Evolutionary conservation across 148 eudicot species (phyloP), one percentile per base, ranked within the genome.

Genomic region (Dysphania ambrosioides): DNA sequence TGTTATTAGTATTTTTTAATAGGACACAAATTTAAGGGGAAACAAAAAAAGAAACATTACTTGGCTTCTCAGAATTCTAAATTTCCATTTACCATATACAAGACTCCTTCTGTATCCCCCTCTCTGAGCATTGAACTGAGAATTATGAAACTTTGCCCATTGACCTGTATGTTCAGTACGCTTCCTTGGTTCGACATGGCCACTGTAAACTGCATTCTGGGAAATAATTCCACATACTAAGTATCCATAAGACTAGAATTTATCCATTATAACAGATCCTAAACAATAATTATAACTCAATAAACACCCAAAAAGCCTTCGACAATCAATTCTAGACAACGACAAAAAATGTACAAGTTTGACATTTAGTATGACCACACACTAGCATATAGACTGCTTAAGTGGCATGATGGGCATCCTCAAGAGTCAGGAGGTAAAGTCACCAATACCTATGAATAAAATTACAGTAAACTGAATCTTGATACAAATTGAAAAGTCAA

Each of bases 161-260:
- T 82, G 86, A 72, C 66, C 79, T 60, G 53, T 66, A 82, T 59
- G 44, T 58, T 92, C 96, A 75, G 72, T 55, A 35, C 59, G 85
- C 70, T 81, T 85, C 82, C 81, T 82, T 8, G 81, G 75, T 60
- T 88, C 93, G 35, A 71, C 59, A 70, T 69, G 83, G 70, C 75
- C 87, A 68, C 72, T 83, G 72, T 68, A 72, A 68, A 77, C 84
- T 80, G 83, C 71, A 80, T 72, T 85, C 97, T 90, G 91, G 75
- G 30, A 73, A 44, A 70, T 31, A 81, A 21, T 23, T 41, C 64
- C 71, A 72, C 47, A 30, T 32, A 73, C 64, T 66, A 68, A 44
- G 57, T 73, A n/a, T n/a, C n/a, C 21, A n/a, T n/a, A 12, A 61
- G 35, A 61, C 13, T 32, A 9, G 30, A 29, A 40, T n/a, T n/a